Conservation (phyloP, 2,329 filamentous ascomycete genomes). For the Macrophomina pseudophaseolina region DNA sequence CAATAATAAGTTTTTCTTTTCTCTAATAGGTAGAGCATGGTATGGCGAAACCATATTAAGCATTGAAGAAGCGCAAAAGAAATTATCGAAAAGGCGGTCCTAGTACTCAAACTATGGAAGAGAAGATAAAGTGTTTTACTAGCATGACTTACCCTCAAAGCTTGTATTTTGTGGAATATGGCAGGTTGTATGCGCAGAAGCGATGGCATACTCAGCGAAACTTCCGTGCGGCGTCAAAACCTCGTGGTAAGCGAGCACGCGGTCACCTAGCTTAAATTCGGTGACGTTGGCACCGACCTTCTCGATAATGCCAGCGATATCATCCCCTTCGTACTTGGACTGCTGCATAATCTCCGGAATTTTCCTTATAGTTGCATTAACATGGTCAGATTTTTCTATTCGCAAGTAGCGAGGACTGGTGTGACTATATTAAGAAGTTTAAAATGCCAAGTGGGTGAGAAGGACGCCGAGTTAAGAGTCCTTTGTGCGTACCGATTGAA, state of each 20-base stretch:
- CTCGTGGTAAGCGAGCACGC: conserved; percentile 42
- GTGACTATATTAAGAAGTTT: not conserved
- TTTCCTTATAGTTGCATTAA: not conserved
- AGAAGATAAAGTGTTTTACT: too few relatives aligned
- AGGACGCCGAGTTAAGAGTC: not conserved
- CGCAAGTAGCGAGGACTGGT: not conserved
- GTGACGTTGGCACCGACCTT: conserved; percentile 30
- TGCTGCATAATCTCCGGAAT: not conserved
- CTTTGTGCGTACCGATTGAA: too few relatives aligned
- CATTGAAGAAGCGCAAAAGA: too few relatives aligned
- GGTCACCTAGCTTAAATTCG: conserved; percentile 31
- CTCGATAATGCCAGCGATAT: conserved; percentile 31
- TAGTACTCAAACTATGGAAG: too few relatives aligned
- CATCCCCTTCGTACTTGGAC: conserved; percentile 29
- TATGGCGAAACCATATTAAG: too few relatives aligned
- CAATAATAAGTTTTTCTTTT: too few relatives aligned
- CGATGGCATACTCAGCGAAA: conserved; percentile 52
- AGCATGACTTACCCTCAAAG: conserved; percentile 40
- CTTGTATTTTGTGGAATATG: conserved; percentile 44
- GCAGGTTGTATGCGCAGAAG: conserved; percentile 49
- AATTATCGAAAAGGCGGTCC: too few relatives aligned
- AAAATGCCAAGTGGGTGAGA: not conserved
- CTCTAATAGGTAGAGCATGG: not conserved
- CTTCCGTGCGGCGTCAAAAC: conserved; percentile 43
- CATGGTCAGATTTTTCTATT: not conserved